A percentile compares a stretch with the other conserved stretches of the same genome.
These are phyloP conservation scores for Nymphaea colorata DNA, from an alignment of 164 flowering plant species.

Conservation along the genomic window DNA sequence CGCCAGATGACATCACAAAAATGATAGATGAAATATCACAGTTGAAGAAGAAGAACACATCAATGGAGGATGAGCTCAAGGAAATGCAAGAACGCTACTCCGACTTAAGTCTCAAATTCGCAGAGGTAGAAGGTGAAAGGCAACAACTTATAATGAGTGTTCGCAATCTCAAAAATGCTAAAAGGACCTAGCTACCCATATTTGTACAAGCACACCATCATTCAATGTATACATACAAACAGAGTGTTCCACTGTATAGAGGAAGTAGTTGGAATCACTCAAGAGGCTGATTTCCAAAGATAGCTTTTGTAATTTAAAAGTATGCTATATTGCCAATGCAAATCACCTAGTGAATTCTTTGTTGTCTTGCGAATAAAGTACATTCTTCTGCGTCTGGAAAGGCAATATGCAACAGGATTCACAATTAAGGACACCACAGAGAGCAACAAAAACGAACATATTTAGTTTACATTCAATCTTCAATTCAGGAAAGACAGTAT, in stretches of 20 bases:
- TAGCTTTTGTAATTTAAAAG: background rate
- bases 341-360: background rate
- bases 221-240: background rate
- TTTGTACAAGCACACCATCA: background rate
- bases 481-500: too few species aligned
- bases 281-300: background rate
- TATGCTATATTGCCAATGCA: background rate
- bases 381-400: background rate
- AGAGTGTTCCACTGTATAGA: background rate
- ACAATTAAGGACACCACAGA: too few species aligned
- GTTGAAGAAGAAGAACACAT: conserved; percentile 44
- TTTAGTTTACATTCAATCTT: too few species aligned
- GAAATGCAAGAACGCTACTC: conserved; percentile 93
- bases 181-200: conserved; percentile 23
- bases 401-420: too few species aligned
- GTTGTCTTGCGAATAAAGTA: background rate
- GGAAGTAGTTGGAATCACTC: background rate
- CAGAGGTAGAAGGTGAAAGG: conserved; percentile 96
- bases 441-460: too few species aligned
- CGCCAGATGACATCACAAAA: conserved; percentile 16
- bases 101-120: conserved; percentile 84
- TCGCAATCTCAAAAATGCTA: conserved; percentile 59
- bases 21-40: conserved; percentile 25
- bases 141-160: conserved; percentile 79
- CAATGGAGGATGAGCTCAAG: conserved; percentile 75